Evolutionary conservation across 139 green algal genomes (phyloP).

Genomic region (Deuterostichococcus epilithicus): DNA sequence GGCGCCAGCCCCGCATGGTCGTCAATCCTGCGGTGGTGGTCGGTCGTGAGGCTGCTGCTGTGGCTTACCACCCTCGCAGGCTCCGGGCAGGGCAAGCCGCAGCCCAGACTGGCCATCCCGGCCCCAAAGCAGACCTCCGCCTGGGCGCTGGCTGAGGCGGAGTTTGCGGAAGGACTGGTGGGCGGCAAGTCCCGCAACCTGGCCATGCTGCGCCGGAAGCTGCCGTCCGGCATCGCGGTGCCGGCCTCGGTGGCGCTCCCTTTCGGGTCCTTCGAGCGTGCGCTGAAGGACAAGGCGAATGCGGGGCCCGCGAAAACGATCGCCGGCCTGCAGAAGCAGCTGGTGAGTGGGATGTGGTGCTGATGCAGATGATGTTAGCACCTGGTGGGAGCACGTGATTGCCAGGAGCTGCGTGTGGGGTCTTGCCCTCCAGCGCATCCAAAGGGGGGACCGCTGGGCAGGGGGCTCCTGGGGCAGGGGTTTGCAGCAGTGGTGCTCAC

Average conservation of each 20-base stretch:
- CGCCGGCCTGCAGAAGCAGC: slow-evolving; percentile 13
- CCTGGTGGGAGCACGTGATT: neutral
- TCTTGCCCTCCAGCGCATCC: too few relatives aligned
- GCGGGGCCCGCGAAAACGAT: slow-evolving; percentile 20
- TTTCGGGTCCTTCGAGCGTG: slow-evolving; percentile 81
- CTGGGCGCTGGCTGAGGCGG: slow-evolving; percentile 45
- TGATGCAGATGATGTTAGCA: neutral
- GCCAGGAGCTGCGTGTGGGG: too few relatives aligned
- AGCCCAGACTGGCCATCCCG: slow-evolving; percentile 10
- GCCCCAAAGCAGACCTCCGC: slow-evolving; percentile 4
- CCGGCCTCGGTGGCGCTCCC: slow-evolving; percentile 73
- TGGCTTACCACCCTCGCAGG: neutral
- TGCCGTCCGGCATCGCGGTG: slow-evolving; percentile 28
- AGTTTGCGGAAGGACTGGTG: slow-evolving; percentile 59
- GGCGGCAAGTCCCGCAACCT: slow-evolving; percentile 79
- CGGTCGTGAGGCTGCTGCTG: neutral
- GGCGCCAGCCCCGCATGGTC: too few relatives aligned
- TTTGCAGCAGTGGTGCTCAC: too few relatives aligned
- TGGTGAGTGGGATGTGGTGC: slow-evolving; percentile 16
- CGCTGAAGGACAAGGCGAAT: slow-evolving; percentile 54
- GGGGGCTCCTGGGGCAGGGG: too few relatives aligned
- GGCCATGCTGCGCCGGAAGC: slow-evolving; percentile 39
- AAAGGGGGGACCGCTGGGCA: too few relatives aligned
- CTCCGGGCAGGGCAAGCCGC: neutral
- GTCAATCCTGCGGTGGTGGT: too few relatives aligned